Conservation (phyloP, 169 alveolate species). For the Toxoplasma gondii region DNA sequence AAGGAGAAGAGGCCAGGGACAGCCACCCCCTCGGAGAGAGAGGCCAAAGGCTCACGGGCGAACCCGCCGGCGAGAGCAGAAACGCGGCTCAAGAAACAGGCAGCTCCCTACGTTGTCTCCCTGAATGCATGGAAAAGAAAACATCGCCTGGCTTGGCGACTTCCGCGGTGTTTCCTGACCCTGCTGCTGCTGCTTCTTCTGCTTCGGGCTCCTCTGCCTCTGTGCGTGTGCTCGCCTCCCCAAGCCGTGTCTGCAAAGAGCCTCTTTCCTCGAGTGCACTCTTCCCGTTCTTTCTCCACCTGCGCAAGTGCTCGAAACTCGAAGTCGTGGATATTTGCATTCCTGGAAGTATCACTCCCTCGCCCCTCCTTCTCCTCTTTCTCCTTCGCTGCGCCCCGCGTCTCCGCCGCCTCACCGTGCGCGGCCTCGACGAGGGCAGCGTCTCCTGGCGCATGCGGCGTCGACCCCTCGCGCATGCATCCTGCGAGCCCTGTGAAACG, state of each 20-base stretch:
- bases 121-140: no score
- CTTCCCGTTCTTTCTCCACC: not conserved
- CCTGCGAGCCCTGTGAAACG: not conserved
- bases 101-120: no score
- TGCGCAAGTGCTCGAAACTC: not conserved
- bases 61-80: no score
- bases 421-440: conserved; percentile 30
- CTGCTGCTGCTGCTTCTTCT: not conserved
- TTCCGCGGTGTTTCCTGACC: not conserved
- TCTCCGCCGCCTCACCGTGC: not conserved
- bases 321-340: not conserved
- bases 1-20: no score
- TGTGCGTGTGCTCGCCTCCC: not conserved
- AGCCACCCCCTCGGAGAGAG: no score
- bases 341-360: not conserved
- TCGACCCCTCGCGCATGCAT: not conserved
- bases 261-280: not conserved
- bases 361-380: not conserved
- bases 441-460: not conserved
- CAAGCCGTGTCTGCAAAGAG: not conserved
- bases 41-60: no score
- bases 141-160: no score
- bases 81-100: no score
- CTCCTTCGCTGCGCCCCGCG: not conserved
- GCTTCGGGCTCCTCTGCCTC: not conserved